Conservation (phyloP, 2,329 filamentous ascomycete species). For the Colletotrichum theobromicola region DNA sequence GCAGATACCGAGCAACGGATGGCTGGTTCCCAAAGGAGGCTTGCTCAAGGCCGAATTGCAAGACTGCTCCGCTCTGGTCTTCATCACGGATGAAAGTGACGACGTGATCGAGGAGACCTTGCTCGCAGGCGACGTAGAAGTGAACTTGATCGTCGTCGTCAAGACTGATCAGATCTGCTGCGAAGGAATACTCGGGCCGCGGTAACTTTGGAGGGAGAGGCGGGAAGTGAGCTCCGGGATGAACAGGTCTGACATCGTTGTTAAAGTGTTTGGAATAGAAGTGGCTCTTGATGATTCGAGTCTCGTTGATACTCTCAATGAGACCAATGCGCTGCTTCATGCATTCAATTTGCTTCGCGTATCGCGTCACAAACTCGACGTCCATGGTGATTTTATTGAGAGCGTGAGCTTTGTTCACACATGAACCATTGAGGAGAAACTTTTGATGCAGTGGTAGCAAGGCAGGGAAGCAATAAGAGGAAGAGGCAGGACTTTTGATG, state of each 20-base stretch:
- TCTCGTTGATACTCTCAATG: not conserved
- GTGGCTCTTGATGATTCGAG: not conserved
- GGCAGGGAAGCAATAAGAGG: too few species aligned
- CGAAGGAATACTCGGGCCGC: rapidly evolving
- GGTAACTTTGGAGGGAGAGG: not conserved
- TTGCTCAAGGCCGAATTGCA: not conserved
- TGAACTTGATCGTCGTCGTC: not conserved
- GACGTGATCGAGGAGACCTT: not conserved
- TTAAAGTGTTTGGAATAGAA: rapidly evolving
- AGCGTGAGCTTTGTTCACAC: too few species aligned
- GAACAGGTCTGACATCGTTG: rapidly evolving
- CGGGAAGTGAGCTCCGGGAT: not conserved
- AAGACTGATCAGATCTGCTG: not conserved
- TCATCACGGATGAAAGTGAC: not conserved
- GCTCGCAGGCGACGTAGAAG: not conserved
- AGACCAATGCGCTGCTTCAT: not conserved
- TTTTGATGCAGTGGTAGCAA: too few species aligned
- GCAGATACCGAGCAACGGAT: not conserved
- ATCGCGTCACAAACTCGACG: rapidly evolving
- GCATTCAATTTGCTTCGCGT: not conserved
- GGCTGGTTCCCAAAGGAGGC: not conserved
- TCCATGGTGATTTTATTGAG: not conserved
- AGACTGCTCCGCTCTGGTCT: not conserved
- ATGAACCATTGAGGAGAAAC: too few species aligned
- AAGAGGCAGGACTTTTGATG: too few species aligned